A percentile compares a stretch with the other conserved stretches of the same genome.
phyloP scores from a whole-genome alignment of 192 early-diverging fungal genomes.

The Mortierella claussenii region DNA sequence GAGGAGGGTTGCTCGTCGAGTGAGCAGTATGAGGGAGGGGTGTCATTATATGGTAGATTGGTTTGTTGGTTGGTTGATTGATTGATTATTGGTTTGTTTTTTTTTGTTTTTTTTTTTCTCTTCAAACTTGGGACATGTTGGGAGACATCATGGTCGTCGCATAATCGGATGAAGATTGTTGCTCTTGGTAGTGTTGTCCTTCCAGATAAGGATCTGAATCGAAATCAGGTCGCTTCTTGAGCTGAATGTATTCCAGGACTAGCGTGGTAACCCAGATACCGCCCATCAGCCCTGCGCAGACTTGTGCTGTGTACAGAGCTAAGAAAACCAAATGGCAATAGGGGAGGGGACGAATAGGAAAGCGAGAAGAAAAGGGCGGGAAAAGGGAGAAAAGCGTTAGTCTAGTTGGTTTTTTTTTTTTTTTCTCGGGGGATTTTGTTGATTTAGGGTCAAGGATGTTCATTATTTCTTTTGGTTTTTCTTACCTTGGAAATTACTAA shows the following conservation, averaged over 20 bases:
- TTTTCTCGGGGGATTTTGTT: no score
- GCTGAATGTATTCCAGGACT: slow-evolving; percentile 21
- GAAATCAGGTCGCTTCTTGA: slow-evolving; percentile 10
- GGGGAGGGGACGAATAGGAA: neutral
- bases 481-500: slow-evolving; percentile 31
- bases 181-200: neutral
- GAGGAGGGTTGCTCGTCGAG: no score
- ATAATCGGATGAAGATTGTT: neutral
- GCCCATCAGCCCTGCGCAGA: slow-evolving; percentile 43
- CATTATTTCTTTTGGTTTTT: neutral
- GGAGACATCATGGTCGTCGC: no score
- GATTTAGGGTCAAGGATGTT: no score
- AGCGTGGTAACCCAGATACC: slow-evolving; percentile 18
- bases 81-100: no score
- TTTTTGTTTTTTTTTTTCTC: neutral
- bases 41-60: no score
- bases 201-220: neutral
- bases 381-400: no score
- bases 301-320: slow-evolving; percentile 33
- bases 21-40: no score
- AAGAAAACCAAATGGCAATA: neutral
- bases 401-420: neutral
- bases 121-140: neutral
- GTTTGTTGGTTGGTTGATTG: no score
- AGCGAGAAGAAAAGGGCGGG: neutral